Evolutionary conservation across 1,284 basidiomycete genomes (phyloP), one percentile per base, ranked within the genome.

Genomic region (Sporisorium graminicola): DNA sequence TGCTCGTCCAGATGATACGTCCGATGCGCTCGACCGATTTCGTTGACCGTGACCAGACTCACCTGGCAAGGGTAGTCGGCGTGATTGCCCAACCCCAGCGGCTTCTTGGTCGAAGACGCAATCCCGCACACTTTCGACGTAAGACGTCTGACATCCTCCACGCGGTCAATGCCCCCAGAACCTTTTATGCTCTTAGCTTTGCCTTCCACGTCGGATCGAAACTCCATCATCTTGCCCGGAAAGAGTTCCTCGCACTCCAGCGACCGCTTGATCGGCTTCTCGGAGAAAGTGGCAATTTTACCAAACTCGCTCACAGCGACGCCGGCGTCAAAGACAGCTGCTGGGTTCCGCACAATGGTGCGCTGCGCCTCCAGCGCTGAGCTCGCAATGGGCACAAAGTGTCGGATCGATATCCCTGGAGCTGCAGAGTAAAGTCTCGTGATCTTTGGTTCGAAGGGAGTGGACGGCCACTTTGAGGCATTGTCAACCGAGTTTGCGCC

Each of bases 81-180:
- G 20, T 62, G 52, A 20, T 53, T 65, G 2, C 65, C 68, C 13
- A 72, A 31, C 6, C 74, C 74, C 2, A 76, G 53, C 35, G 63
- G 56, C 43, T 62, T 58, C 9, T 31, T 51, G 7, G 74, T 76
- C 14, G 68, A 72, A 20, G 65, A 68, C 9, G 59, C 74, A n/a
- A 76, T 72, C 1, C 65, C 74, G 56, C 65, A 67, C 14, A 72
- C 69, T 22, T 65, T 71, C 26, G 74, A 72, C 14, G 74, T 76
- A 8, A 76, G 56, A 3, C 74, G 57, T 3, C 53, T 52, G 3
- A 63, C 74, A 35, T 68, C 68, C 31, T 76, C 65, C 2, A 76
- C 74, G 5, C 54, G 53, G 18, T 76, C 74, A 27, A 76, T 76
- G 3, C 46, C 47, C 35, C n/a, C 18, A 20, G 40, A n/a, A 31